Conservation (phyloP, 1,284 basidiomycete species). For the Cryptococcus sp. region DNA sequence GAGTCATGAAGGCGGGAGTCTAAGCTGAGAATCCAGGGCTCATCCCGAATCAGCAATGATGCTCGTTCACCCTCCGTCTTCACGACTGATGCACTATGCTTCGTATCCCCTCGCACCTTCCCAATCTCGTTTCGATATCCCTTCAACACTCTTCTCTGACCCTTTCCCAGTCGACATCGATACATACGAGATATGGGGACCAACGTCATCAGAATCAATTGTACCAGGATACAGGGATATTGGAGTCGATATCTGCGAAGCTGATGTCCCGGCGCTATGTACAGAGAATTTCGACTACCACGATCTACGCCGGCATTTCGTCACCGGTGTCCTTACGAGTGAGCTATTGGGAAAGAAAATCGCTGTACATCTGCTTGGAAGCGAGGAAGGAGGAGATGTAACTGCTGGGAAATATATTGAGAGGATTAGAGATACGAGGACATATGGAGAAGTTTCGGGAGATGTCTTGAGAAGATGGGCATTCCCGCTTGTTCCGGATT, state of each 20-base stretch:
- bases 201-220: slow-evolving; percentile 16
- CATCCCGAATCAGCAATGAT: slow-evolving; percentile 48
- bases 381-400: slow-evolving; percentile 10
- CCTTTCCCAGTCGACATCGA: slow-evolving; percentile 48
- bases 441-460: slow-evolving; percentile 82
- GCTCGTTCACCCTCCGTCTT: slow-evolving; percentile 46
- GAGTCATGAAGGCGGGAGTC: neutral
- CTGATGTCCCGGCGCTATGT: slow-evolving; percentile 79
- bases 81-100: slow-evolving; percentile 40
- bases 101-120: slow-evolving; percentile 42
- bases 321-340: slow-evolving; percentile 92
- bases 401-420: slow-evolving; percentile 72
- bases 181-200: slow-evolving; percentile 77
- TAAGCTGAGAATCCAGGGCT: slow-evolving; percentile 53
- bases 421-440: slow-evolving; percentile 80
- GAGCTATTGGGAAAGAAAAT: slow-evolving; percentile 95
- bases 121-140: slow-evolving; percentile 41
- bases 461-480: slow-evolving; percentile 90
- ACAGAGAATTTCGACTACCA: slow-evolving; percentile 99
- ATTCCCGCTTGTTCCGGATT: slow-evolving; percentile 89
- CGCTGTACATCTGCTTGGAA: slow-evolving; percentile 38
- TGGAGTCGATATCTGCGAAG: slow-evolving; percentile 52
- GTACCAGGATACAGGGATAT: slow-evolving; percentile 43
- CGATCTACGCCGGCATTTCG: slow-evolving; percentile 85
- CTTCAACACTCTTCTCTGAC: slow-evolving; percentile 51